Evolutionary conservation across 2,329 filamentous ascomycete genomes (phyloP), one percentile per base, ranked within the genome.

Genomic region (Fusarium denticulatum): DNA sequence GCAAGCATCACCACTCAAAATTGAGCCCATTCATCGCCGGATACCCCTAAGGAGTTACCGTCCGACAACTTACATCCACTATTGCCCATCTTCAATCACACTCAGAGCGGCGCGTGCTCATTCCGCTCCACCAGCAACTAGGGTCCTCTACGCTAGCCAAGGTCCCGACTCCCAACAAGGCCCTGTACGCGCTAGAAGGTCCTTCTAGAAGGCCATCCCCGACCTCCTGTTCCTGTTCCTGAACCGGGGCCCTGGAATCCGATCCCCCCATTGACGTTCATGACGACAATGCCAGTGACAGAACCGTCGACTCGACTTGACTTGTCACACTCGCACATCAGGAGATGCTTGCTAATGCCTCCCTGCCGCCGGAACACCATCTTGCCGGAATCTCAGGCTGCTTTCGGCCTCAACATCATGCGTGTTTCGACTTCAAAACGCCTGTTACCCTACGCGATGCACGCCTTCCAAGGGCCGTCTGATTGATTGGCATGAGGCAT

Each of bases 181-280:
- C 70, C 74, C 73, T 69, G 73, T 56, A 69, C 67, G 37, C 76
- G 76, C 76, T 78, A 78, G 76, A 78, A 78, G 69, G 71, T 67
- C 66, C 73, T 78, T 78, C 76, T 78, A 78, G 76, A 78, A 77
- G 73, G 65, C 43, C 71, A 61, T 73, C 73, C 67, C 69, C 65
- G 60, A 73, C 76, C 76, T 67, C 63, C 60, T 64, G 63, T 55
- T 59, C 52, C 36, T 66, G 63, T 66, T 75, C 75, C 74, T 77
- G 62, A 59, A 69, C 76, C 71, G 45, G 76, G 74, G 69, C 59
- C 71, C 67, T 74, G 70, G 76, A 64, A 67, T 71, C 63, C 69
- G 69, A 73, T 77, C 74, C 71, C 67, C 59, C 45, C 47, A 50
- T 73, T 68, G 70, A 74, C 63, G 47, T 64, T 67, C 73, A 68